phyloP scores from a whole-genome alignment of 2,329 filamentous ascomycete species.

The Penicillium hordei region DNA sequence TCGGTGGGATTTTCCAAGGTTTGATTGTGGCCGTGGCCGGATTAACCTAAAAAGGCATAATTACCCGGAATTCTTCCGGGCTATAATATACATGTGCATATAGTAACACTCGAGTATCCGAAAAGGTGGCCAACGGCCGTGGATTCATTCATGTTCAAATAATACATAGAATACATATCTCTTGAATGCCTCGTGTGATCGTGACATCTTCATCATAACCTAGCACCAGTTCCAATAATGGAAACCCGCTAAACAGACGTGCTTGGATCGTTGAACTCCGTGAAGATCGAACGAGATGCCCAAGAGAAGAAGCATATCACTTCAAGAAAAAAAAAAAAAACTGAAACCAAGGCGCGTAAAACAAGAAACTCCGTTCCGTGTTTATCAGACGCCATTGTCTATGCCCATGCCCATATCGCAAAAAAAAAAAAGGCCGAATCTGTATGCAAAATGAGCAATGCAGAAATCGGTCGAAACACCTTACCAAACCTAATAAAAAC shows the following conservation, averaged over 20 bases:
- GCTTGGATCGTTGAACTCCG: not conserved
- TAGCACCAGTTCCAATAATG: not conserved
- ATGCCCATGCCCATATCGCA: conserved; percentile 23
- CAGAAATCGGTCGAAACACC: conserved; percentile 3
- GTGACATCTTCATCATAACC: conserved; percentile 12
- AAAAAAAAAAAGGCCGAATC: conserved; percentile 6
- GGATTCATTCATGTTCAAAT: conserved; percentile 21
- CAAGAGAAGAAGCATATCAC: conserved; percentile 13
- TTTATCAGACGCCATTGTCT: conserved; percentile 27
- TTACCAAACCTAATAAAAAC: conserved; percentile 7
- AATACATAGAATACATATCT: conserved; percentile 30
- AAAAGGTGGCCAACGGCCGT: conserved; percentile 7
- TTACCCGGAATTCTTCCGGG: conserved; percentile 16
- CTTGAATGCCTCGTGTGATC: conserved; percentile 21
- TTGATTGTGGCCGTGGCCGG: conserved; percentile 29
- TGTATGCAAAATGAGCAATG: conserved; percentile 8
- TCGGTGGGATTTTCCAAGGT: conserved; percentile 27
- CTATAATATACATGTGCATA: conserved; percentile 7
- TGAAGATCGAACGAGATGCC: not conserved
- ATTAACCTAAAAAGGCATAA: conserved; percentile 17
- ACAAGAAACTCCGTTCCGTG: conserved; percentile 24
- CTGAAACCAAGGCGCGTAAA: conserved; percentile 4
- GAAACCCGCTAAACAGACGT: not conserved
- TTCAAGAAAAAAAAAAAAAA: not conserved
- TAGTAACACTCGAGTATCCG: not conserved